Percentiles rank a stretch among this genome's conserved stretches.
Evolutionary conservation across 495 filamentous ascomycete genomes (phyloP).

Genomic region (Aspergillus homomorphus): DNA sequence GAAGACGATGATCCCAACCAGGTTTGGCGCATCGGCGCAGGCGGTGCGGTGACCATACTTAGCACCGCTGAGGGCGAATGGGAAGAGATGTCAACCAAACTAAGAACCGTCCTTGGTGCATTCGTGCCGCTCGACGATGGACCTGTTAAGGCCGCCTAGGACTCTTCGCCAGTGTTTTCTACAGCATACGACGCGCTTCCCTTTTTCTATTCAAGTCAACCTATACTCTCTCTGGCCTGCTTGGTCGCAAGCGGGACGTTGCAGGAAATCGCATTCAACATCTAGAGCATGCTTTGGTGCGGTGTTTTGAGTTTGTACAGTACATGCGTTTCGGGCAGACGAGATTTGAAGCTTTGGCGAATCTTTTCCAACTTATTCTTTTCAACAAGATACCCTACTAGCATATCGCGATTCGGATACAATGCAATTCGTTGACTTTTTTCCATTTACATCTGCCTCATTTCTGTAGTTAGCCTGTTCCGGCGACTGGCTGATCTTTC

Average conservation of each 20-base stretch:
- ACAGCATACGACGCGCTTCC: no score
- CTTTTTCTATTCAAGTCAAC: neutral
- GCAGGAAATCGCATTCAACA: neutral
- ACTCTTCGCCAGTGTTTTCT: neutral
- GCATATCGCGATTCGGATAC: neutral
- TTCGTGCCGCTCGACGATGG: constrained; percentile 27
- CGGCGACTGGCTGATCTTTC: neutral
- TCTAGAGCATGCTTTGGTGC: neutral
- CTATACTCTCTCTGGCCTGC: neutral
- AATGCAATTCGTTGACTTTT: neutral
- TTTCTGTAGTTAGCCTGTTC: neutral
- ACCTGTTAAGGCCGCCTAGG: neutral
- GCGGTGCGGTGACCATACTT: constrained; percentile 80
- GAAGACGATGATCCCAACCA: constrained; percentile 52
- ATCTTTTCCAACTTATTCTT: neutral
- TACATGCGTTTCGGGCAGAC: neutral
- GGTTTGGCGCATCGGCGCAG: constrained; percentile 80
- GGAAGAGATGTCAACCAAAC: constrained; percentile 88
- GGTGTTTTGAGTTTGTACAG: neutral
- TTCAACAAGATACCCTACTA: constrained; percentile 5
- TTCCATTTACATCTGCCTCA: neutral
- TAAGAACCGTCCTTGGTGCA: constrained; percentile 60
- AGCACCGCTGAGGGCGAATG: constrained; percentile 76
- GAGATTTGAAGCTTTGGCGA: neutral
- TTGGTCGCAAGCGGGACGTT: neutral